phyloP scores from a whole-genome alignment of 2,329 filamentous ascomycete genomes.

The Aspergillus intermedius region DNA sequence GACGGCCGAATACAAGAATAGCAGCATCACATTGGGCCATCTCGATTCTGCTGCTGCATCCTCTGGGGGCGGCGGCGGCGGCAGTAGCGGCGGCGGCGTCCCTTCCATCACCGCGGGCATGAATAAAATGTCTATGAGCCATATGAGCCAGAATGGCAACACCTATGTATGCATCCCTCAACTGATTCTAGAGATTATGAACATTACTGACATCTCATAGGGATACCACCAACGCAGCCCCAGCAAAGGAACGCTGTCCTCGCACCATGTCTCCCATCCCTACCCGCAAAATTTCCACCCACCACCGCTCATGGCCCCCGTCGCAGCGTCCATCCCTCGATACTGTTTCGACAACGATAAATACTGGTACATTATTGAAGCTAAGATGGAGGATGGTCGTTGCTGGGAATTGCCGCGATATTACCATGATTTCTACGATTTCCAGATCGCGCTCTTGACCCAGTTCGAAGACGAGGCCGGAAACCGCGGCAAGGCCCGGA shows the following conservation, averaged over 20 bases:
- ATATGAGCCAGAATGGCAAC: conserved; percentile 46
- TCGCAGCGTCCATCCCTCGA: conserved; percentile 77
- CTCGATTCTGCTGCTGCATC: conserved; percentile 51
- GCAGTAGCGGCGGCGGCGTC: conserved; percentile 22
- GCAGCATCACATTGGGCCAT: conserved; percentile 91
- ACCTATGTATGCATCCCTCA: conserved; percentile 40
- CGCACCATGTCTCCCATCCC: conserved; percentile 32
- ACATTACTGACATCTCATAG: conserved; percentile 6
- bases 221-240: conserved; percentile 35
- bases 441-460: conserved; percentile 90
- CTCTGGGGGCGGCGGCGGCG: conserved; percentile 2
- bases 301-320: conserved; percentile 62
- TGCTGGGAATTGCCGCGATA: conserved; percentile 91
- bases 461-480: conserved; percentile 89
- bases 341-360: conserved; percentile 97
- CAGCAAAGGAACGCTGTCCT: conserved; percentile 29
- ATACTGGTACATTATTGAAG: conserved; percentile 98
- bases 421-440: conserved; percentile 98
- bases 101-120: conserved; percentile 62
- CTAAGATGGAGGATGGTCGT: conserved; percentile 78
- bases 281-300: conserved; percentile 41
- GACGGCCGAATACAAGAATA: conserved; percentile 98
- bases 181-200: neutral
- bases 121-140: conserved; percentile 71
- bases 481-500: conserved; percentile 72